phyloP scores from a whole-genome alignment of 208 protist species.

The Tetramitus jugosus region DNA sequence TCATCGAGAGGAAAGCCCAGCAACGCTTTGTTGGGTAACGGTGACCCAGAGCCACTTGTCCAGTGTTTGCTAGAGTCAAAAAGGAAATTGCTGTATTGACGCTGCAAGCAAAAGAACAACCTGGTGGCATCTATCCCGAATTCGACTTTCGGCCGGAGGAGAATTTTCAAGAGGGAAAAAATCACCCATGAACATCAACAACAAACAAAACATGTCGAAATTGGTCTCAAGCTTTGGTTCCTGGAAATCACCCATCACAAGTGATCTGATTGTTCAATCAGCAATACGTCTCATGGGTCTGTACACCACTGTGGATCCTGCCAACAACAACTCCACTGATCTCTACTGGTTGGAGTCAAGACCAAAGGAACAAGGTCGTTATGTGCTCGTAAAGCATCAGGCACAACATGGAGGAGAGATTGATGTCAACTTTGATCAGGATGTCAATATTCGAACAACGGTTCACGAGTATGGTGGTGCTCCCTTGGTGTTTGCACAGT shows the following conservation, averaged over 20 bases:
- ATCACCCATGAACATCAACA: too few species aligned
- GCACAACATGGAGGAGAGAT: too few species aligned
- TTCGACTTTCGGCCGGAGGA: too few species aligned
- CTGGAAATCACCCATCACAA: not conserved
- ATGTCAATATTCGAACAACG: not conserved
- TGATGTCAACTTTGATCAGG: not conserved
- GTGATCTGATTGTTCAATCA: not conserved
- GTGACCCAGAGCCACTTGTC: too few species aligned
- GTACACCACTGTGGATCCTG: not conserved
- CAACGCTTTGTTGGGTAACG: too few species aligned
- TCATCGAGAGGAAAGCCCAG: too few species aligned
- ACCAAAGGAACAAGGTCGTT: not conserved
- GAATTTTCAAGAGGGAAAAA: too few species aligned
- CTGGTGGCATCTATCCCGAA: too few species aligned
- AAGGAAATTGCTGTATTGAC: too few species aligned
- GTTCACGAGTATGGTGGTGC: constrained; percentile 23
- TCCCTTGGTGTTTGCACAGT: not conserved
- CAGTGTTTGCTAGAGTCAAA: too few species aligned
- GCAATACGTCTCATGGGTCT: not conserved
- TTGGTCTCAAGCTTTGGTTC: not conserved
- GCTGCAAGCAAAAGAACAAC: too few species aligned
- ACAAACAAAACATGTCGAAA: not conserved
- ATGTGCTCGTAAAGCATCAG: not conserved
- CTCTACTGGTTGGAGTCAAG: not conserved
- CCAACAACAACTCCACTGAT: not conserved